Conservation (phyloP, 345 rosid species). For the Lenwebbia sp. region DNA sequence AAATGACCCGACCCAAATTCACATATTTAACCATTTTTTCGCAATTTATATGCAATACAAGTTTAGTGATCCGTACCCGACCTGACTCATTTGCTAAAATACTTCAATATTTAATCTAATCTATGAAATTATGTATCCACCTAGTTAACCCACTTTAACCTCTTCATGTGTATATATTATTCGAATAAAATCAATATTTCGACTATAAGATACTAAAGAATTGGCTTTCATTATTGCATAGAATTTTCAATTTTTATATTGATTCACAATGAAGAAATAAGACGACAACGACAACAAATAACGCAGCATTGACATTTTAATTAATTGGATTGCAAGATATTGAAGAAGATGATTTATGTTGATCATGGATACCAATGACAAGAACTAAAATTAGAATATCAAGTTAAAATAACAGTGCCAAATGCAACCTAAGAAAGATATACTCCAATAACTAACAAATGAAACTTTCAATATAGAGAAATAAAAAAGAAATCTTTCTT, state of each 20-base stretch:
- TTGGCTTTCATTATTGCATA: background rate
- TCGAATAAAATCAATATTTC: background rate
- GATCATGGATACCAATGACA: background rate
- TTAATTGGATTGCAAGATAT: background rate
- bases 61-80: no score
- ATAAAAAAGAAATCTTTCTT: no score
- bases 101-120: background rate
- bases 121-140: background rate
- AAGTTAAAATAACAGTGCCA: background rate
- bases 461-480: no score
- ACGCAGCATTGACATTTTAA: background rate
- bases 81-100: no score
- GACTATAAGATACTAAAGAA: background rate
- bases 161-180: background rate
- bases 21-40: background rate
- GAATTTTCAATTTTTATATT: background rate
- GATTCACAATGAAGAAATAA: background rate
- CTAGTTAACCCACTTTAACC: background rate
- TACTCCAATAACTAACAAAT: no score
- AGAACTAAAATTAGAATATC: background rate
- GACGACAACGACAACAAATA: background rate
- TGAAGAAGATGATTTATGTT: background rate
- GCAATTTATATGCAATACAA: background rate
- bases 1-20: no score
- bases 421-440: background rate